These are phyloP conservation scores for Conidiobolus incongruus DNA, from an alignment of 371 early-diverging fungal species.

Conservation along the genomic window DNA sequence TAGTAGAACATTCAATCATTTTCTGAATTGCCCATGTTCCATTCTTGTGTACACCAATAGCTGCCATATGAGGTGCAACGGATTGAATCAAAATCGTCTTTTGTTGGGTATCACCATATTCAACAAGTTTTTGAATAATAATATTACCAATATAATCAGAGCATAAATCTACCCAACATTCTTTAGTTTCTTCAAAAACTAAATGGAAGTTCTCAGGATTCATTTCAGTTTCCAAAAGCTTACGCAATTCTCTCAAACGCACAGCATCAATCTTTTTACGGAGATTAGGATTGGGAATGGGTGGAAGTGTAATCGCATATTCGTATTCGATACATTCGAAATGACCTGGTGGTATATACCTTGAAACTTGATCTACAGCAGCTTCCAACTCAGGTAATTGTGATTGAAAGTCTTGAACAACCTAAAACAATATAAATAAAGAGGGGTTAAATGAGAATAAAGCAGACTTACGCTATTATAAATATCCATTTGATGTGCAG, in stretches of 20 bases:
- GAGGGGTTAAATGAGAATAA: too few species aligned
- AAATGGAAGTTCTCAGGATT: constrained; percentile 27
- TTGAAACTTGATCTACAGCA: too few species aligned
- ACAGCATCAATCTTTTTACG: constrained; percentile 47
- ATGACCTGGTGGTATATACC: too few species aligned
- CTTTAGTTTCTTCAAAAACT: constrained; percentile 44
- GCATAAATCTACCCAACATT: constrained; percentile 42
- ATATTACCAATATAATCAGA: constrained; percentile 81
- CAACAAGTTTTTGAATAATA: constrained; percentile 75
- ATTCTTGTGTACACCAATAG: constrained; percentile 85
- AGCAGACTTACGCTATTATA: too few species aligned
- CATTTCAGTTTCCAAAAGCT: constrained; percentile 43
- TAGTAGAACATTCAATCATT: constrained; percentile 68
- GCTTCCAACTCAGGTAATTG: too few species aligned
- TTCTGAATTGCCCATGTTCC: constrained; percentile 96
- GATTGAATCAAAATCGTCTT: constrained; percentile 31
- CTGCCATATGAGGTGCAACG: constrained; percentile 62
- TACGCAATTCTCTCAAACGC: constrained; percentile 68
- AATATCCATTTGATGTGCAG: too few species aligned
- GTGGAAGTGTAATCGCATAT: constrained; percentile 38
- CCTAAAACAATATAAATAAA: too few species aligned
- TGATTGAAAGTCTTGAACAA: too few species aligned
- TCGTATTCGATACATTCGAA: constrained; percentile 8
- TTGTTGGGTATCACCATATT: constrained; percentile 40
- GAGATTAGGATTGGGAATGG: constrained; percentile 41